Evolutionary conservation across 805 yeast species (phyloP), one percentile per base, ranked within the genome.

Genomic region (Debaryomyces hansenii): DNA sequence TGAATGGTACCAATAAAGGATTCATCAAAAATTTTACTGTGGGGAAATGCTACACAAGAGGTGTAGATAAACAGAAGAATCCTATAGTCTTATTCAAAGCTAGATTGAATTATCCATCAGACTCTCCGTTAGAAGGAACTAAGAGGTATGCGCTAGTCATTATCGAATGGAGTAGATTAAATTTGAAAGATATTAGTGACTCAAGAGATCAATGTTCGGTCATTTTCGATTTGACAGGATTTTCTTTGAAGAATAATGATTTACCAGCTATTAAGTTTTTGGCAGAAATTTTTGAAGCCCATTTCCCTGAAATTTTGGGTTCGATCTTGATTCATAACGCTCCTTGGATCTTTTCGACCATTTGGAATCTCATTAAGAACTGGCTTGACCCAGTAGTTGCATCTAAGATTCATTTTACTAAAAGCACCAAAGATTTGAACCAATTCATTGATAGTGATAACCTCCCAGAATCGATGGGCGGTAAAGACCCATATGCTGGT

Each of bases 331-430:
- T 94, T 50, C 96, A 90, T 70, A 87, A 87, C 57, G 97, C 99
- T 0, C 99, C 99, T 21, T 90, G 97, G 98, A 82, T 94, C 45
- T 94, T 94, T 71, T 82, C 87, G 42, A 92, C 97, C 20, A 88
- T 92, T 49, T 94, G 99, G 98, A 86, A 84, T 55, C 81, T 92
- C 55, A 83, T 94, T 56, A 89, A 87, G 65, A 83, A 84, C 57
- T 91, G 96, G 97, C 71, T 91, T 46, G 97, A 91, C 62, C 97
- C 97, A 2, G 96, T 87, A 16, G 96, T 91, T 40, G 95, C 96
- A 0, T 76, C 90, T 21, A 90, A 90, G 66, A 87, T 91, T 57
- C 77, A 80, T 35, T 91, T 91, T 67, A 87, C 96, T 20, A 84
- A 85, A 58, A 72, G 71, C 51, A 58, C 70, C 15, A 77, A 79